Evolutionary conservation across 768 basidiomycete species (phyloP).

Genomic region (Lenzites betulinus): DNA sequence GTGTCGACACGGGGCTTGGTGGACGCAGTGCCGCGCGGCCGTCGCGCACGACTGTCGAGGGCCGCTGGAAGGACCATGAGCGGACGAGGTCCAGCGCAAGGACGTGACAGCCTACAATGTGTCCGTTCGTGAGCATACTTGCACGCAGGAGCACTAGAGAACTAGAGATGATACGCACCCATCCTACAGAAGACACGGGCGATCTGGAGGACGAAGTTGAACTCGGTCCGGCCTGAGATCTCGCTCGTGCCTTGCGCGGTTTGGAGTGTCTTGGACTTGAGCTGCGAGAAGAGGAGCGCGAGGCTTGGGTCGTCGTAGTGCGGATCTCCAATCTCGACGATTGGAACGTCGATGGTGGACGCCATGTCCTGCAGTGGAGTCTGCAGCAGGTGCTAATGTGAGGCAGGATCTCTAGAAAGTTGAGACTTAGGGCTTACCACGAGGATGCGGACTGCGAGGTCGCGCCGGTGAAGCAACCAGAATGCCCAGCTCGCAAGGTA

Average conservation of each 20-base stretch:
- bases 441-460: slow-evolving; percentile 87
- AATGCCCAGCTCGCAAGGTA: slow-evolving; percentile 97
- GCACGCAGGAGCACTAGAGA: not conserved
- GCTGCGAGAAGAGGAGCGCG: slow-evolving; percentile 84
- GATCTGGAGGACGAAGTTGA: slow-evolving; percentile 94
- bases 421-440: slow-evolving; percentile 53
- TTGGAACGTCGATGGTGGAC: slow-evolving; percentile 50
- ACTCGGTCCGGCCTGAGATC: slow-evolving; percentile 85
- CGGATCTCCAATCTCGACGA: slow-evolving; percentile 75
- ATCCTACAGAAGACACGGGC: slow-evolving; percentile 92
- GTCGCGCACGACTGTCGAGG: slow-evolving; percentile 46
- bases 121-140: not conserved
- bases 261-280: slow-evolving; percentile 90
- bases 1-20: slow-evolving; percentile 46
- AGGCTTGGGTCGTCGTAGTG: slow-evolving; percentile 95
- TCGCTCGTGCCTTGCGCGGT: slow-evolving; percentile 91
- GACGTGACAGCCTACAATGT: slow-evolving; percentile 76
- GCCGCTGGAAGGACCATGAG: slow-evolving; percentile 90
- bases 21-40: slow-evolving; percentile 32
- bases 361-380: slow-evolving; percentile 79
- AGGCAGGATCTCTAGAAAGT: not conserved
- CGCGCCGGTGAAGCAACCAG: slow-evolving; percentile 87
- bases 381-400: slow-evolving; percentile 36
- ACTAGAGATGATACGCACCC: slow-evolving; percentile 55
- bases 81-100: slow-evolving; percentile 89